A percentile compares a stretch with the other conserved stretches of the same genome.
These are phyloP conservation scores for Collybia sp. DNA, from an alignment of 768 basidiomycete species.

Conservation along the genomic window DNA sequence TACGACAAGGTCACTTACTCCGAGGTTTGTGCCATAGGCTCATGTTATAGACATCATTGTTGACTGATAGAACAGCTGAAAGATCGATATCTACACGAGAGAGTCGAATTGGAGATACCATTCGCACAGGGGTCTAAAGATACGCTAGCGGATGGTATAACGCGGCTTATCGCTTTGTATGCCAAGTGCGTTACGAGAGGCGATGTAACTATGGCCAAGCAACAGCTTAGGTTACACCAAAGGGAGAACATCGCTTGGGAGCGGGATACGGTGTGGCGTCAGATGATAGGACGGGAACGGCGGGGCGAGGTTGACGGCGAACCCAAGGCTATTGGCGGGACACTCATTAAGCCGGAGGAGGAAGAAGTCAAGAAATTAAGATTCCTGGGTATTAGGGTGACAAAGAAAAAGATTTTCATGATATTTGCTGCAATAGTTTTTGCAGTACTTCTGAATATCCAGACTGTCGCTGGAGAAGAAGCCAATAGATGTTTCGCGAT, in stretches of 20 bases:
- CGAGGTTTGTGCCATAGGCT: constrained; percentile 30
- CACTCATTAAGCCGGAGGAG: constrained; percentile 38
- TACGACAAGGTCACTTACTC: constrained; percentile 92
- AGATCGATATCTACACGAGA: constrained; percentile 67
- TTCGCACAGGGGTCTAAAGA: constrained; percentile 66
- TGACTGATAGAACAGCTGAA: constrained; percentile 47
- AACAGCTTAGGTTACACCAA: constrained; percentile 82
- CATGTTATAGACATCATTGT: constrained; percentile 1
- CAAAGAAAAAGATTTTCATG: constrained; percentile 55
- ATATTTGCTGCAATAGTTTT: constrained; percentile 56
- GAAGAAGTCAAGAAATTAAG: constrained; percentile 46
- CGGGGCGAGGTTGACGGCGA: constrained; percentile 45
- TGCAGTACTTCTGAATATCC: constrained; percentile 52
- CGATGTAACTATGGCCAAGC: constrained; percentile 62
- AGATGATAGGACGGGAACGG: constrained; percentile 86
- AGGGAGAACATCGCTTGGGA: constrained; percentile 97
- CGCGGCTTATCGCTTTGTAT: constrained; percentile 66
- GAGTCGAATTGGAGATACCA: constrained; percentile 63
- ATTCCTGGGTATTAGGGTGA: constrained; percentile 44
- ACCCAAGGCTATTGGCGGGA: constrained; percentile 32
- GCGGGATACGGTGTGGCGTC: constrained; percentile 95
- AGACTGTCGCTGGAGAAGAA: constrained; percentile 54
- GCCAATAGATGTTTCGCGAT: constrained; percentile 91
- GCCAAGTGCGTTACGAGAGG: constrained; percentile 80
- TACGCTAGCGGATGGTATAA: constrained; percentile 51